phyloP scores from a whole-genome alignment of 2,329 filamentous ascomycete species.

The Fusarium nematophilum region DNA sequence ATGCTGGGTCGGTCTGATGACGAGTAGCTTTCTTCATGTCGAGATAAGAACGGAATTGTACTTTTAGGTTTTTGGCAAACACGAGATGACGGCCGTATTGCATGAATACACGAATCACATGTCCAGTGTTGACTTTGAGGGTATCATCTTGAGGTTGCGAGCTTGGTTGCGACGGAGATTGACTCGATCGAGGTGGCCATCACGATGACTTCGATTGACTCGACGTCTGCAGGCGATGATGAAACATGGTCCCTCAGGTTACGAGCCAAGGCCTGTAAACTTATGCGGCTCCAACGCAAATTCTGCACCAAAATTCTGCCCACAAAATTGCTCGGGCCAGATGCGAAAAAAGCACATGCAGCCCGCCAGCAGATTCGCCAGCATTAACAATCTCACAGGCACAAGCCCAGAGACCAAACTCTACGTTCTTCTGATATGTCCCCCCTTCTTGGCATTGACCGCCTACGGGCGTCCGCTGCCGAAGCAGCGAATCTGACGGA shows the following conservation, averaged over 20 bases:
- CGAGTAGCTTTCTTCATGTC: conserved; percentile 1
- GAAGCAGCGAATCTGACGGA: conserved; percentile 56
- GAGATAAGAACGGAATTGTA: conserved; percentile 1
- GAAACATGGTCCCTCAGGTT: too few relatives aligned
- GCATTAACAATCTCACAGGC: too few relatives aligned
- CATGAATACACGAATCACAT: conserved; percentile 11
- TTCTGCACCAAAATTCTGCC: too few relatives aligned
- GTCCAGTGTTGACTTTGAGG: neutral
- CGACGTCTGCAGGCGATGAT: too few relatives aligned
- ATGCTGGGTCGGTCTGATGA: conserved; percentile 33
- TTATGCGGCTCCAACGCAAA: too few relatives aligned
- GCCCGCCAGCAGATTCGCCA: neutral
- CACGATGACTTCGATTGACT: neutral
- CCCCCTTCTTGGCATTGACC: conserved; percentile 72
- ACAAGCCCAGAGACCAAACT: neutral
- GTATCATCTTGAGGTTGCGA: conserved; percentile 2
- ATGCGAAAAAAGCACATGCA: neutral
- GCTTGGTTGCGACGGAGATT: neutral
- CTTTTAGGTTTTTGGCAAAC: conserved; percentile 4
- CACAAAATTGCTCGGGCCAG: too few relatives aligned
- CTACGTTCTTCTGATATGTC: conserved; percentile 56
- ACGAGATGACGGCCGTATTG: conserved; percentile 14
- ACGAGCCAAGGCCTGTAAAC: too few relatives aligned
- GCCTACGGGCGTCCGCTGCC: conserved; percentile 55
- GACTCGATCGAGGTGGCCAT: conserved; percentile 5